Base-by-base conservation (phyloP, 202 grass and related monocot genomes). In the Zoysia matrella region DNA sequence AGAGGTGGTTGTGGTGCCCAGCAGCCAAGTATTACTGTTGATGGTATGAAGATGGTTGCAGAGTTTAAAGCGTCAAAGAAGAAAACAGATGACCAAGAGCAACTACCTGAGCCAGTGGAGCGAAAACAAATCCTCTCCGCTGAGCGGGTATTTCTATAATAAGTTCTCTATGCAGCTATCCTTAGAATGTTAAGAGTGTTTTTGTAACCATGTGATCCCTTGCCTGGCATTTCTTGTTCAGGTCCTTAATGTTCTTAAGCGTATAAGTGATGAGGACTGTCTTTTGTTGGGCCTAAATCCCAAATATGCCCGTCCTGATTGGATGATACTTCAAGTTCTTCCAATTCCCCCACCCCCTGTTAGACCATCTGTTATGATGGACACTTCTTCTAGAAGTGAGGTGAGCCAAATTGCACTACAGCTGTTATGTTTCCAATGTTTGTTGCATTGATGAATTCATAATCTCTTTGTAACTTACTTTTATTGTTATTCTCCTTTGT, bases 1-100 rank as follows among this genome's bases (percentile, higher is more conserved):
- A 91, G 84, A 71, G 82, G 86, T 74, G 95, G 95, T 16, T 98
- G 95, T 75, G 92, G 95, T 76, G 92, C 92, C 73, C 95, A 95
- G 77, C 95, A 95, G 84, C 92, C 95, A 74, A 98, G 88, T 86
- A 98, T 98, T 80, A 98, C 92, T 41, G 86, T 98, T 46, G 92
- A 98, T 83, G 95, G 95, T 15, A 95, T 98, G 90, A 98, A 88
- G 81, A 95, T 98, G 95, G 86, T 98, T 78, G 92, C 87, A 47
- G 95, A 98, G 81, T 98, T 89, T 58, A 95, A 98, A 89, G 84
- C 81, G 76, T 42, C 88, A 74, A 98, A 98, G 83, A 98, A 91
- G 85, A 98, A 91, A 84, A 84, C 15, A 66, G 95, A 91, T 78
- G 95, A 98, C 79, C 85, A 84, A 68, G 90, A 98, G 82, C 92